Percentiles rank a stretch among this genome's conserved stretches.
These are phyloP conservation scores for Sedum album DNA, from an alignment of 164 flowering plant genomes.

Conservation along the genomic window DNA sequence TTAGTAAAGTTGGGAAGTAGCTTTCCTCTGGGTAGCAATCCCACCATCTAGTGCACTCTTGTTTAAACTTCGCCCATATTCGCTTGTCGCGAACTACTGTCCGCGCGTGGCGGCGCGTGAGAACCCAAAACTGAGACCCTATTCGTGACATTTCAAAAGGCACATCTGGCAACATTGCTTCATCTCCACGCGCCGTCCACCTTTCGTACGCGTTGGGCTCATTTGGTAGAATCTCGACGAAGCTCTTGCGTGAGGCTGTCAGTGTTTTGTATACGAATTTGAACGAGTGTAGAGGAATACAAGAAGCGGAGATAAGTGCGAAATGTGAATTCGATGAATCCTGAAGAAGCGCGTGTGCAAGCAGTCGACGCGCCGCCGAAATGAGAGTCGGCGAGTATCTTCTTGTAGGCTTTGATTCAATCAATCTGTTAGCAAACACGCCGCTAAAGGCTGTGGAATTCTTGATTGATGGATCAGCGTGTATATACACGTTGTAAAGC, in stretches of 20 bases:
- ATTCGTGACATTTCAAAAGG: constrained; percentile 35
- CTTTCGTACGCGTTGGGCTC: constrained; percentile 38
- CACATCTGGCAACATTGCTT: constrained; percentile 51
- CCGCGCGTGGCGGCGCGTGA: constrained; percentile 48
- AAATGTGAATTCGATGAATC: constrained; percentile 59
- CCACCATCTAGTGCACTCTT: constrained; percentile 30
- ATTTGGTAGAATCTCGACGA: constrained; percentile 58
- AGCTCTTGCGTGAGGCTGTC: constrained; percentile 38
- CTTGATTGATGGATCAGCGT: constrained; percentile 38
- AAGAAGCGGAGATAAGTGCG: constrained; percentile 61
- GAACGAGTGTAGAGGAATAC: constrained; percentile 75
- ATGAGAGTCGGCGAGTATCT: constrained; percentile 51
- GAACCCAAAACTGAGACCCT: constrained; percentile 63
- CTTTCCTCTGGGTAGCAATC: constrained; percentile 82
- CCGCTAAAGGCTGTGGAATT: constrained; percentile 44
- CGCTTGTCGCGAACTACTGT: constrained; percentile 32
- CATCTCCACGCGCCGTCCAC: constrained; percentile 59
- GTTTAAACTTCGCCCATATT: constrained; percentile 45
- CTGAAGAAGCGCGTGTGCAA: constrained; percentile 68
- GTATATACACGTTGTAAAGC: constrained; percentile 69
- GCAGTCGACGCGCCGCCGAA: constrained; percentile 66
- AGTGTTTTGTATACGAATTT: constrained; percentile 45
- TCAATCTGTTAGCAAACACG: constrained; percentile 42
- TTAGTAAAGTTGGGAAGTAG: constrained; percentile 72
- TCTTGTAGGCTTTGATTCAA: constrained; percentile 51